A percentile compares a stretch with the other conserved stretches of the same genome.
These are phyloP conservation scores for Tylopilus subfusipes DNA, from an alignment of 768 basidiomycete species.

Conservation along the genomic window DNA sequence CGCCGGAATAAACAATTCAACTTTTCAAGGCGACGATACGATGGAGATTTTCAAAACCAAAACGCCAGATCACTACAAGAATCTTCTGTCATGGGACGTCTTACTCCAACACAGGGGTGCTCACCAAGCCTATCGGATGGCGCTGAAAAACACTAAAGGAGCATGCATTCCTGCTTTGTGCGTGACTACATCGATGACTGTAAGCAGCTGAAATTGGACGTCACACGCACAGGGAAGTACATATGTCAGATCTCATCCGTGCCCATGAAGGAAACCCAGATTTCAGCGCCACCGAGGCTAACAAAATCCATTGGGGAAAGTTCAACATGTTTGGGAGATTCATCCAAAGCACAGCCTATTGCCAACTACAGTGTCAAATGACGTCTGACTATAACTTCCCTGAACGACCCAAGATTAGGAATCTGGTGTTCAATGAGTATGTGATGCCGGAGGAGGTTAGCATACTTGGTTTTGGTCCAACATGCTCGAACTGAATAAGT, in stretches of 20 bases:
- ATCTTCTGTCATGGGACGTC: conserved; percentile 78
- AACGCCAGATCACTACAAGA: conserved; percentile 68
- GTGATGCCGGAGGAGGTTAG: conserved; percentile 72
- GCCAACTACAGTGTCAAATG: conserved; percentile 67
- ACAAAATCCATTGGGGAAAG: conserved; percentile 92
- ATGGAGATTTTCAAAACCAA: conserved; percentile 68
- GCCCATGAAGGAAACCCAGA: conserved; percentile 85
- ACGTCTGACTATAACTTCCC: conserved; percentile 60
- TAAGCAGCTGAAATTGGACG: conserved; percentile 10
- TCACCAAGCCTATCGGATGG: conserved; percentile 89
- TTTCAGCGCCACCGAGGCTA: conserved; percentile 57
- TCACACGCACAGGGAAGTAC: conserved; percentile 71
- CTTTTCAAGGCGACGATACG: conserved; percentile 72
- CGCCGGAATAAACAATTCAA: conserved; percentile 87
- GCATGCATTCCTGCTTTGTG: conserved; percentile 86
- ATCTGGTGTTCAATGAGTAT: conserved; percentile 51
- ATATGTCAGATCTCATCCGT: conserved; percentile 84
- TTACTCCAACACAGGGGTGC: conserved; percentile 78
- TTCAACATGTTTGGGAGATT: conserved; percentile 90
- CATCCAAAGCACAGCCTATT: conserved; percentile 70
- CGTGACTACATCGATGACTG: conserved; percentile 23
- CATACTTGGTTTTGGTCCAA: not conserved
- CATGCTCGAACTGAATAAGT: conserved; percentile 1
- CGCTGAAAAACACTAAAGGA: conserved; percentile 79
- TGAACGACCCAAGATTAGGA: conserved; percentile 51